Evolutionary conservation across 1,139 yeast genomes (phyloP).

Genomic region (Geotrichum cucujoidarum): DNA sequence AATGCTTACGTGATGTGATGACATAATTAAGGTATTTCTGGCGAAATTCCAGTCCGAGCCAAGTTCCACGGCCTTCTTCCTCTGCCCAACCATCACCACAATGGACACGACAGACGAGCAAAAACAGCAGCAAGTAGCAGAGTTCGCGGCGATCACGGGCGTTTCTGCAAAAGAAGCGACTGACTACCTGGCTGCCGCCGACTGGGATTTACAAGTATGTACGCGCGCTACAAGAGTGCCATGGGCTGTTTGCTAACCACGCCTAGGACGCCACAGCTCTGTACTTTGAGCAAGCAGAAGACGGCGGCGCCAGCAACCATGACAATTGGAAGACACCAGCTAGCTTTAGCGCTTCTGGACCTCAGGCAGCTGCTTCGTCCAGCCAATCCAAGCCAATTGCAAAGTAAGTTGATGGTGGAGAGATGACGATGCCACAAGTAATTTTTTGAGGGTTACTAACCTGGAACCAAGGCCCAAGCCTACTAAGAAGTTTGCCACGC

Average conservation of each 20-base stretch:
- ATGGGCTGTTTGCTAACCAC: no score
- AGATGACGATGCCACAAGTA: slow-evolving; percentile 1
- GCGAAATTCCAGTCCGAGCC: neutral
- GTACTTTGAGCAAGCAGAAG: slow-evolving; percentile 8
- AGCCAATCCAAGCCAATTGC: slow-evolving; percentile 5
- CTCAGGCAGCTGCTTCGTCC: neutral
- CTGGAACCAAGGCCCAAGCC: slow-evolving; percentile 15
- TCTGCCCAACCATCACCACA: no score
- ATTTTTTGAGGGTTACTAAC: no score
- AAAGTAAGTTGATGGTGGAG: slow-evolving; percentile 4
- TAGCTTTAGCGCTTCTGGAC: neutral
- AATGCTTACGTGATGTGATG: neutral
- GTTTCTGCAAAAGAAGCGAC: slow-evolving; percentile 45
- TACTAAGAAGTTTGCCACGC: slow-evolving; percentile 33
- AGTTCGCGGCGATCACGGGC: slow-evolving; percentile 51
- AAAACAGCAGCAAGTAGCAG: slow-evolving; percentile 35
- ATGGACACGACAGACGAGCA: slow-evolving; percentile 6
- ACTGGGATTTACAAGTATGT: slow-evolving; percentile 40
- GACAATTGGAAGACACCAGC: slow-evolving; percentile 13
- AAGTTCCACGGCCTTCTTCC: neutral
- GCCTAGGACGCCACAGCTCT: slow-evolving; percentile 12
- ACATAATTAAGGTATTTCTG: neutral
- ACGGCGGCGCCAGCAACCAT: slow-evolving; percentile 2
- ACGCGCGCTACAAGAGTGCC: slow-evolving; percentile 10
- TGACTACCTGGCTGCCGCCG: slow-evolving; percentile 39